phyloP scores from a whole-genome alignment of 148 eudicot genomes.

The Nepenthes gracilis region DNA sequence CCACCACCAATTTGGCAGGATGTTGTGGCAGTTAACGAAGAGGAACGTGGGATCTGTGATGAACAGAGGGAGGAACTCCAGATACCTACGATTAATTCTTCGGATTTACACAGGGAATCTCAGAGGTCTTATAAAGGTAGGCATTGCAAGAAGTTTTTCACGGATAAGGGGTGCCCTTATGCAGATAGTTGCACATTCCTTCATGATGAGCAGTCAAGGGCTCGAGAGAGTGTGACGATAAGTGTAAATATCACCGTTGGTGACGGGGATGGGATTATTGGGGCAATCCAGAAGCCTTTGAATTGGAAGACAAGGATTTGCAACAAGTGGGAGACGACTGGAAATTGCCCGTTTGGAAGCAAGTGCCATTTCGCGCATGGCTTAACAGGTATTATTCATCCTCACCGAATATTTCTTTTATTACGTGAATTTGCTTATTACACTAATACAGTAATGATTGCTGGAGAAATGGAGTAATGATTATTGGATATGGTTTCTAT shows the following conservation, averaged over 20 bases:
- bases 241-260: conserved; percentile 37
- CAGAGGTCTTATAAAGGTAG: conserved; percentile 86
- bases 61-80: conserved; percentile 76
- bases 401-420: background rate
- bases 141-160: conserved; percentile 83
- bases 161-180: conserved; percentile 92
- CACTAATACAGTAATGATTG: too few species aligned
- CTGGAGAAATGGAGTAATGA: too few species aligned
- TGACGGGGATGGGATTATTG: conserved; percentile 20
- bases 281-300: conserved; percentile 53
- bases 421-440: background rate
- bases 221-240: conserved; percentile 70
- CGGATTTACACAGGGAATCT: conserved; percentile 36
- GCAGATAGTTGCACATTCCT: conserved; percentile 83
- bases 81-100: conserved; percentile 54
- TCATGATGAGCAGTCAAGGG: conserved; percentile 86
- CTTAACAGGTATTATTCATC: conserved; percentile 18
- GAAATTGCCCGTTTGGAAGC: conserved; percentile 92
- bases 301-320: conserved; percentile 98
- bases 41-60: conserved; percentile 19
- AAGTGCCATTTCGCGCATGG: conserved; percentile 94
- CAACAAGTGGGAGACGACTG: conserved; percentile 94
- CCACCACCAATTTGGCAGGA: conserved; percentile 99
- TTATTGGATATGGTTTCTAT: too few species aligned
- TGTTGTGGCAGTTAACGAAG: conserved; percentile 57